Conservation (phyloP, 768 basidiomycete species). For the Tulasnella sp. region DNA sequence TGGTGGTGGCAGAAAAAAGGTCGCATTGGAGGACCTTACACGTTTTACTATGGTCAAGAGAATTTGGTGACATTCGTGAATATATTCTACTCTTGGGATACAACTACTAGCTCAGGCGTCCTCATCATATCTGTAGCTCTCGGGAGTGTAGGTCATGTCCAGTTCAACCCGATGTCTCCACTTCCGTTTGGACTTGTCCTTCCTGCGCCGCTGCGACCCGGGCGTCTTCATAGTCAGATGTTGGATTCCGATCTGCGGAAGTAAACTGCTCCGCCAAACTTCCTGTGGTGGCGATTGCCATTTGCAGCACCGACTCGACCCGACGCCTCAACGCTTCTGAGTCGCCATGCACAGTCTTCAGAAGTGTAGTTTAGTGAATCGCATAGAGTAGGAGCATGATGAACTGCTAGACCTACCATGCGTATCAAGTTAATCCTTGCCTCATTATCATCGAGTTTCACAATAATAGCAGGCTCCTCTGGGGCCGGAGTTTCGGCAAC, state of each 20-base stretch:
- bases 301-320: constrained; percentile 87
- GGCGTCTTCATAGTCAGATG: constrained; percentile 18
- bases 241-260: constrained; percentile 25
- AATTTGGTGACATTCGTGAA: constrained; percentile 58
- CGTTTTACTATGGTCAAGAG: constrained; percentile 96
- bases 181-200: neutral
- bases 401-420: constrained; percentile 59
- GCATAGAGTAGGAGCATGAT: constrained; percentile 18
- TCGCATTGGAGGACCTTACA: constrained; percentile 85
- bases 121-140: too few species aligned
- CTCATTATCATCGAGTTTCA: constrained; percentile 80
- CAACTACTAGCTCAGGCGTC: neutral
- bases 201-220: constrained; percentile 6
- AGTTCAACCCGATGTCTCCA: neutral
- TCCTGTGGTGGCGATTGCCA: constrained; percentile 85
- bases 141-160: too few species aligned
- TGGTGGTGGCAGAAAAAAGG: constrained; percentile 58
- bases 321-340: constrained; percentile 72
- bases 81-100: neutral
- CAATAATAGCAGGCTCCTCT: constrained; percentile 63
- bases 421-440: constrained; percentile 81
- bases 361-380: constrained; percentile 29
- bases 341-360: constrained; percentile 71
- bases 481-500: constrained; percentile 39
- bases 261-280: constrained; percentile 59